phyloP scores from a whole-genome alignment of 345 rosid genomes.

The Chamaenerion angustifolium region DNA sequence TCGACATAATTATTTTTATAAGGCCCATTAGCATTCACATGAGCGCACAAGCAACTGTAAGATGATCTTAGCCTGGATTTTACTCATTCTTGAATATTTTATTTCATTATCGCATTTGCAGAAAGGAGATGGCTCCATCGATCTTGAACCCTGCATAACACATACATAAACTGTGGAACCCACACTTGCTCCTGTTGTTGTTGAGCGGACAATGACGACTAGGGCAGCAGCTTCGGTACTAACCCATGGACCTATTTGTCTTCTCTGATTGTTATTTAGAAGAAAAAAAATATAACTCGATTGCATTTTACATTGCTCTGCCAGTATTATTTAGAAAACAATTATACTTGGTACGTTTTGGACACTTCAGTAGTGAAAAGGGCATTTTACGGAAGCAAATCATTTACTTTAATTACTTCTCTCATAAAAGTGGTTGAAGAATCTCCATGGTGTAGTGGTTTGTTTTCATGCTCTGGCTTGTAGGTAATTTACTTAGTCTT shows the following conservation, averaged over 20 bases:
- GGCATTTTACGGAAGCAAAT: no score
- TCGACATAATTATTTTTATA: neutral
- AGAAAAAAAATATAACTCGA: no score
- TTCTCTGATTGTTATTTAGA: no score
- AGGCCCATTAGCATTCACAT: no score
- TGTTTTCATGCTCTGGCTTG: neutral
- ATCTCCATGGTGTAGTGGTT: no score
- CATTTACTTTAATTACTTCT: no score
- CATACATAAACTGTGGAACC: conserved; percentile 95
- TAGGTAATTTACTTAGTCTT: no score
- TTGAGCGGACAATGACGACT: conserved; percentile 97
- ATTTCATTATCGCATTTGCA: conserved; percentile 17
- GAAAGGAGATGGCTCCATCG: conserved; percentile 96
- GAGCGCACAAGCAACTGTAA: no score
- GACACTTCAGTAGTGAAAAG: neutral
- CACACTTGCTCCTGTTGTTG: conserved; percentile 97
- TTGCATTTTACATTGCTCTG: no score
- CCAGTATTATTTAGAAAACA: conserved; percentile 7
- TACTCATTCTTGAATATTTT: neutral
- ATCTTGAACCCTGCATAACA: conserved; percentile 89
- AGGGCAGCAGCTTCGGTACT: conserved; percentile 98
- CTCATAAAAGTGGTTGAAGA: no score
- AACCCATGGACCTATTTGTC: neutral
- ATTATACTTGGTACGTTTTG: conserved; percentile 84
- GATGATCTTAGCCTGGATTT: neutral